Base-by-base conservation (phyloP, 768 basidiomycete species). In the Suillus plorans region DNA sequence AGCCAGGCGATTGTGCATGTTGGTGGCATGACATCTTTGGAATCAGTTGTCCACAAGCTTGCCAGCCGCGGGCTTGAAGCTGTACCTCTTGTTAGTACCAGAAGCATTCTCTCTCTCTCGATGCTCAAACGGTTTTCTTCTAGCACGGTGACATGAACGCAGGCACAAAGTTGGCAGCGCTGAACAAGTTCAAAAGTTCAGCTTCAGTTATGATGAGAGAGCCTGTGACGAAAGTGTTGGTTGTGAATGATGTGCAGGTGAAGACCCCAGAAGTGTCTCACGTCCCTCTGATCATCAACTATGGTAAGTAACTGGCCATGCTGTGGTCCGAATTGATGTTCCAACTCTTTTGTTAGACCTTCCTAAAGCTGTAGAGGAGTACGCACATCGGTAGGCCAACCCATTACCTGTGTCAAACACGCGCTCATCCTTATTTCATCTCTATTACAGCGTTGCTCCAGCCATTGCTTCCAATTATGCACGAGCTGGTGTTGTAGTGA, bases 281-380 rank as follows among this genome's bases (percentile, higher is more conserved):
- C 74, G 86, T 97, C 49, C 93, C 96, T 65, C 84, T 99, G 58
- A 89, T 99, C 69, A 89, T 99, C 79, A 99, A 99, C 78, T 99
- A 97, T 76, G 94, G 94, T 90, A 67, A 59, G 80, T 73, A 22
- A 13, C 14, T 45, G 37, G 8, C 22, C 37, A 47, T 58, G 55
- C 14, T 60, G 28, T 28, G 47, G 36, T 16, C 20, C 5, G 41
- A 13, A 37, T 49, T 28, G 22, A 42, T 67, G 28, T n/a, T 56
- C 36, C 20, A 53, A 66, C 31, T 31, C 75, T 20, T 61, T 44
- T 62, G 47, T 22, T 22, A 93, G 95, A 97, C 82, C 79, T 96
- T 65, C 94, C 94, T 57, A 94, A 94, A 79, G 94, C 91, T 56
- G 97, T 98, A 44, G 97, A 99, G 81, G 96, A 97, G 76, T 99